Evolutionary conservation across 139 green algal genomes (phyloP).

Genomic region (Eudorina sp.): DNA sequence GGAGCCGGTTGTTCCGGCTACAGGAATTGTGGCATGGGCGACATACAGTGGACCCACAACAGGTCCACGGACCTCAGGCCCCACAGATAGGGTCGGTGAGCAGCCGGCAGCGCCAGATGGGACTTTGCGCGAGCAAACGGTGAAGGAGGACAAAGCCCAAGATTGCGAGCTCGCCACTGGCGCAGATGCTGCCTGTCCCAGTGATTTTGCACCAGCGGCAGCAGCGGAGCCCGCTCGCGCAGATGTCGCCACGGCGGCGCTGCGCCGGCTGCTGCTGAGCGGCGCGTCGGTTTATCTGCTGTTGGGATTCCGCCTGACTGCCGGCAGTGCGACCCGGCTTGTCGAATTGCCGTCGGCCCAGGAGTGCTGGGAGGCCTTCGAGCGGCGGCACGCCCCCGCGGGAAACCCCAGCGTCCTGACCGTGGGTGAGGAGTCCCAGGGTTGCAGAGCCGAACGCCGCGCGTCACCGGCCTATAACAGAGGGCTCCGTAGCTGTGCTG

Average conservation of each 20-base stretch:
- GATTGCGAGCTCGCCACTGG: not conserved
- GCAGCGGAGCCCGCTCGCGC: no score
- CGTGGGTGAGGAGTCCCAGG: no score
- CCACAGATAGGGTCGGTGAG: not conserved
- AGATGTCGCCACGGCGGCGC: not conserved
- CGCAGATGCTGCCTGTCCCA: not conserved
- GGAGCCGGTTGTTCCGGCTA: not conserved
- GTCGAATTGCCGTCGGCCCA: not conserved
- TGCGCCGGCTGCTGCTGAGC: not conserved
- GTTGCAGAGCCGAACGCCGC: no score
- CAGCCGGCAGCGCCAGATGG: not conserved
- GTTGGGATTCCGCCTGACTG: constrained; percentile 30
- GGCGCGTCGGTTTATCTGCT: constrained; percentile 6
- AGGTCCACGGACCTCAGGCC: no score
- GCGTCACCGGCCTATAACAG: no score
- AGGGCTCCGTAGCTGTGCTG: no score
- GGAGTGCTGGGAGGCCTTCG: constrained; percentile 25
- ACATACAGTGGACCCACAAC: no score
- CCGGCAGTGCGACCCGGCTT: constrained; percentile 10
- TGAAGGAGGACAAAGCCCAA: not conserved
- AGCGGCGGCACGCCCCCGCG: constrained; percentile 4
- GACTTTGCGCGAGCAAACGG: not conserved
- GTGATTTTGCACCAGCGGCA: not conserved
- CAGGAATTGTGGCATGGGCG: not conserved
- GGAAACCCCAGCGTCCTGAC: constrained; percentile 19